These are phyloP conservation scores for Tilletia walkeri DNA, from an alignment of 1,284 basidiomycete species.

Conservation along the genomic window DNA sequence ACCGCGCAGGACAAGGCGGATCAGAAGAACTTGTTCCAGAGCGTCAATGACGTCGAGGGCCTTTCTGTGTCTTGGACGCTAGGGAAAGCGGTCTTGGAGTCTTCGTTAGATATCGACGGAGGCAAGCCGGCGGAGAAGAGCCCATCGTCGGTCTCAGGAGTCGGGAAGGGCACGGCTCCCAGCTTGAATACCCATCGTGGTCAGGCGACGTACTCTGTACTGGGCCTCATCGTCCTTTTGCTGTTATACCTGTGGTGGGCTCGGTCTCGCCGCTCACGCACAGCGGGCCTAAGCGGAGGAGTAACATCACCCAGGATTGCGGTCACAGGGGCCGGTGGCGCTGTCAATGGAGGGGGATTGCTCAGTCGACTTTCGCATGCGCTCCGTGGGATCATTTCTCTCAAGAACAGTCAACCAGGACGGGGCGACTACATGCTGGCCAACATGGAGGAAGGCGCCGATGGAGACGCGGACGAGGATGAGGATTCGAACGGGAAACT, in stretches of 20 bases:
- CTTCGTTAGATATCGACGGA: constrained; percentile 63
- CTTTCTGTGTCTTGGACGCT: constrained; percentile 96
- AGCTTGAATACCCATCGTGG: constrained; percentile 7
- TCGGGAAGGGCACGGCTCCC: neutral
- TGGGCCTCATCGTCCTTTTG: constrained; percentile 32
- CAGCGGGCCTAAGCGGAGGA: constrained; percentile 26
- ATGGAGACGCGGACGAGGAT: constrained; percentile 20
- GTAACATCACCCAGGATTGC: too few species aligned
- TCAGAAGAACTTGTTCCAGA: constrained; percentile 69
- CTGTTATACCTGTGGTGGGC: constrained; percentile 32
- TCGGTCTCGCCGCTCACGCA: constrained; percentile 34
- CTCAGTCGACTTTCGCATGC: neutral
- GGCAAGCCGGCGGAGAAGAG: neutral
- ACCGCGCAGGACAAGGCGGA: constrained; percentile 45
- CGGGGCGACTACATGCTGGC: constrained; percentile 48
- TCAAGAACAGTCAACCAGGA: constrained; percentile 11
- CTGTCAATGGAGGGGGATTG: constrained; percentile 22
- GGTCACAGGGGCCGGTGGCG: neutral
- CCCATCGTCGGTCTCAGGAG: neutral
- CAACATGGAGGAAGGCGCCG: constrained; percentile 44
- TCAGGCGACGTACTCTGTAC: constrained; percentile 18
- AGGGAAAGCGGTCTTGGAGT: constrained; percentile 96
- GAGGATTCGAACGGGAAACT: constrained; percentile 10
- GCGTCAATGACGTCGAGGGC: constrained; percentile 82
- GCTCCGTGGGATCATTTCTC: constrained; percentile 5